phyloP scores from a whole-genome alignment of 495 filamentous ascomycete species.

The Penicillium mononematosum region DNA sequence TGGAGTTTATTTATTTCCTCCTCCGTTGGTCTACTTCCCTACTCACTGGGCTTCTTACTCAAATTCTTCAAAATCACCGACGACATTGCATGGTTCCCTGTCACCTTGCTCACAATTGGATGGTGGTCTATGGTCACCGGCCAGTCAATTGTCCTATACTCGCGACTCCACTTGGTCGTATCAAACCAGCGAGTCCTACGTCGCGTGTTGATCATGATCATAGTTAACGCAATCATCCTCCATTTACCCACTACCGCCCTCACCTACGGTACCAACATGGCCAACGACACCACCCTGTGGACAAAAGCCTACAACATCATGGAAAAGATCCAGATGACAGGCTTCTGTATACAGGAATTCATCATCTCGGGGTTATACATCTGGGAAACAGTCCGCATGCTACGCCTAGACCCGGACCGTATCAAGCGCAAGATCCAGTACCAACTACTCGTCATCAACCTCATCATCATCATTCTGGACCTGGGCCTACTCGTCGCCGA shows the following conservation, averaged over 20 bases:
- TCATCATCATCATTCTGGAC: constrained; percentile 57
- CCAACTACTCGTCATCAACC: constrained; percentile 59
- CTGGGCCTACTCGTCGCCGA: constrained; percentile 56
- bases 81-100: constrained; percentile 34
- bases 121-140: constrained; percentile 67
- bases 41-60: constrained; percentile 60
- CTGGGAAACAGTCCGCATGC: constrained; percentile 51
- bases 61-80: constrained; percentile 56
- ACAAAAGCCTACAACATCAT: constrained; percentile 52
- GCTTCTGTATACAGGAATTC: constrained; percentile 61
- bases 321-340: constrained; percentile 65
- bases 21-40: constrained; percentile 54
- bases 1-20: constrained; percentile 55
- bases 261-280: constrained; percentile 55
- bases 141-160: constrained; percentile 66
- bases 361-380: constrained; percentile 62
- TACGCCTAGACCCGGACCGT: constrained; percentile 44
- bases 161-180: constrained; percentile 62
- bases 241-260: constrained; percentile 59
- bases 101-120: constrained; percentile 52
- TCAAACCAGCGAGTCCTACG: constrained; percentile 49
- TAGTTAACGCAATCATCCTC: constrained; percentile 52
- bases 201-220: constrained; percentile 57
- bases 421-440: constrained; percentile 54
- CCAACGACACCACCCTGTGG: constrained; percentile 21